Conservation (phyloP, 2,329 filamentous ascomycete species). For the Stagonosporopsis vannaccii region DNA sequence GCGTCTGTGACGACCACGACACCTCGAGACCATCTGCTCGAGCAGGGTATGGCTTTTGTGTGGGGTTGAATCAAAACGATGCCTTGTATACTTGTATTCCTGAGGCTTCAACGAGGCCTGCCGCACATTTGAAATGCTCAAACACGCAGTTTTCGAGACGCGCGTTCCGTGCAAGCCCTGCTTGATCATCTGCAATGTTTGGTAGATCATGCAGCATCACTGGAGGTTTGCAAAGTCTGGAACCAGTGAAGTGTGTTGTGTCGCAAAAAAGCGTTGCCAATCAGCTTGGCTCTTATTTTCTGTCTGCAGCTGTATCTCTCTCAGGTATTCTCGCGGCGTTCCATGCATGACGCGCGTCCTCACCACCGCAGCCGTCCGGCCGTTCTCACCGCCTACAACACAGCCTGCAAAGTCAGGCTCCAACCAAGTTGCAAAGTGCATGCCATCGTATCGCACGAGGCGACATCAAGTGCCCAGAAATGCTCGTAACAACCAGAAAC, state of each 20-base stretch:
- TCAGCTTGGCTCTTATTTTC: slow-evolving; percentile 27
- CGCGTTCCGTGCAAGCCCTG: slow-evolving; percentile 9
- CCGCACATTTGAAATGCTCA: slow-evolving; percentile 5
- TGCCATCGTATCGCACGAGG: slow-evolving; percentile 27
- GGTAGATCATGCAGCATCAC: slow-evolving; percentile 15
- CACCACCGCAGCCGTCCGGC: slow-evolving; percentile 25
- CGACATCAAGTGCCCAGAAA: slow-evolving; percentile 18
- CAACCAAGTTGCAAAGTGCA: slow-evolving; percentile 21
- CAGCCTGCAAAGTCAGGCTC: slow-evolving; percentile 19
- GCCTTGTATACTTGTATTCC: background rate
- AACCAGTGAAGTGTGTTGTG: slow-evolving; percentile 4
- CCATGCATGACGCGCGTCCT: slow-evolving; percentile 33
- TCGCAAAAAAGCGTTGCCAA: slow-evolving; percentile 16
- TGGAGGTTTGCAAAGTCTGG: background rate
- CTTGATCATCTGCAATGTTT: slow-evolving; percentile 11
- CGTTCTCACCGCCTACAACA: slow-evolving; percentile 27
- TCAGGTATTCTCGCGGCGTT: slow-evolving; percentile 5
- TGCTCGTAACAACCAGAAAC: slow-evolving; percentile 38
- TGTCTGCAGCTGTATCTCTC: slow-evolving; percentile 15
- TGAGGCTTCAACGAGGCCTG: background rate
- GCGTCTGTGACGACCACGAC: background rate
- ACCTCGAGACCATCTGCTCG: background rate
- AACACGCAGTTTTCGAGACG: slow-evolving; percentile 5
- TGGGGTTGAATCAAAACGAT: background rate
- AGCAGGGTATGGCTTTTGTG: background rate